Percentiles rank a stretch among this genome's conserved stretches.
Evolutionary conservation across 768 basidiomycete species (phyloP).

Genomic region (Nidularia pulvinata): DNA sequence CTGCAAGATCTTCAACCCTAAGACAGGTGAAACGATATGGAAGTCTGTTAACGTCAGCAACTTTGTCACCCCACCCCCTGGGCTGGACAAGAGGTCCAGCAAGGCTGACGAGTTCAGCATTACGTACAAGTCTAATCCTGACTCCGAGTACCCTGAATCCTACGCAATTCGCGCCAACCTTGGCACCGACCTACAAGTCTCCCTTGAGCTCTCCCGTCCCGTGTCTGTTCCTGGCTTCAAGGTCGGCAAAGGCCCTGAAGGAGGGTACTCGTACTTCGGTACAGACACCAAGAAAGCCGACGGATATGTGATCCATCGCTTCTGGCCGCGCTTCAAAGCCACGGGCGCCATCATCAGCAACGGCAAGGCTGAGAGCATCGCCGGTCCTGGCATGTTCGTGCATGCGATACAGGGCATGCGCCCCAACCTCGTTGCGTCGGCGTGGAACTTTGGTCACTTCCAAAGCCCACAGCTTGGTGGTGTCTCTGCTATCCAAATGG

Average conservation of each 20-base stretch:
- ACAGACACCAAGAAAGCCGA: constrained; percentile 65
- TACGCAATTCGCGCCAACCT: constrained; percentile 84
- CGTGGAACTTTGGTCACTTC: constrained; percentile 97
- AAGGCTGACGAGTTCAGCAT: constrained; percentile 87
- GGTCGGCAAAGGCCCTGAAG: constrained; percentile 83
- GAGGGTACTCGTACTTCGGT: constrained; percentile 91
- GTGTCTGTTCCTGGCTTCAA: constrained; percentile 85
- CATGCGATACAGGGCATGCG: constrained; percentile 99
- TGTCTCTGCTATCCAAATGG: constrained; percentile 92
- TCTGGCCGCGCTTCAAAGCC: constrained; percentile 76
- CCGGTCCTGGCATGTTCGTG: constrained; percentile 83
- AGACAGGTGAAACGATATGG: constrained; percentile 76
- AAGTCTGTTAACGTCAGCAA: constrained; percentile 85
- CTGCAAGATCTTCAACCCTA: constrained; percentile 84
- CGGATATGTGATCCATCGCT: constrained; percentile 87
- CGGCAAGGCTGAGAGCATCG: constrained; percentile 54
- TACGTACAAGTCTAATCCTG: constrained; percentile 56
- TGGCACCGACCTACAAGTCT: constrained; percentile 77
- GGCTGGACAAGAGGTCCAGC: constrained; percentile 83
- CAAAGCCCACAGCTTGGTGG: constrained; percentile 72
- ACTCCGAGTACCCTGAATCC: constrained; percentile 64
- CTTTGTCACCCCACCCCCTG: constrained; percentile 74
- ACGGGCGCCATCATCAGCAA: constrained; percentile 69
- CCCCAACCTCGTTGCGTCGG: constrained; percentile 87
- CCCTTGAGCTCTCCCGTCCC: constrained; percentile 71